Evolutionary conservation across 2,329 filamentous ascomycete genomes (phyloP), one percentile per base, ranked within the genome.

Genomic region (Colletotrichum limetticola): DNA sequence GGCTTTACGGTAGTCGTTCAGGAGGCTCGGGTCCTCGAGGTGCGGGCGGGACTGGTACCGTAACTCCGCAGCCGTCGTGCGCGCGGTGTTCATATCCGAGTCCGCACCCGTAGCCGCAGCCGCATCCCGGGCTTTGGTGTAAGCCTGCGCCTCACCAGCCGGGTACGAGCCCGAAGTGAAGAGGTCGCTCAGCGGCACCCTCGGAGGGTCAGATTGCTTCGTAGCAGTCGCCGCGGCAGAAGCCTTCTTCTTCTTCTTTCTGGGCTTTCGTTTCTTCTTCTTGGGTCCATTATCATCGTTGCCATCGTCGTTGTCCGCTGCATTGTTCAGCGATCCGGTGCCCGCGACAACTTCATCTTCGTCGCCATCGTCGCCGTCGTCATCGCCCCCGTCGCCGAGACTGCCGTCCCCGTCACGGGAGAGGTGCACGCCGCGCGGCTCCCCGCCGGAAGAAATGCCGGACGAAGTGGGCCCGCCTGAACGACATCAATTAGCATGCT

Each of bases 1-100:
- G 59, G 91, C 94, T 78, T 95, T 90, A 74, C 95, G 92, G 82
- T 95, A 97, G 79, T 97, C 94, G 74, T 89, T 87, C 65, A 97
- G 83, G 85, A 94, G 95, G 75, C 95, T 92, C 2, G 63, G 61
- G 32, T 83, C 79, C 16, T 82, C 79, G 1, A 80, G 66, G 2
- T 80, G 76, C 24, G 71, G 59, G 9, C 77, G 76, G 2, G 68
- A 69, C 4, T 67, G 59, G 28, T 75, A 72, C 16, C 80, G 80
- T 16, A 72, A 1, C 72, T 82, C 81, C 1, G 68, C 73, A 2
- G 72, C 74, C 5, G 78, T 79, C 2, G 75, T 77, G 22, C 79
- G 76, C 28, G 74, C 61, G 1, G 73, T 79, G 14, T 14, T 70
- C 5, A 24, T 35, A 35, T 35, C 32, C 11, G 11, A 35, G 32